Evolutionary conservation across 139 green algal genomes (phyloP).

Genomic region (Volvox reticuliferus): DNA sequence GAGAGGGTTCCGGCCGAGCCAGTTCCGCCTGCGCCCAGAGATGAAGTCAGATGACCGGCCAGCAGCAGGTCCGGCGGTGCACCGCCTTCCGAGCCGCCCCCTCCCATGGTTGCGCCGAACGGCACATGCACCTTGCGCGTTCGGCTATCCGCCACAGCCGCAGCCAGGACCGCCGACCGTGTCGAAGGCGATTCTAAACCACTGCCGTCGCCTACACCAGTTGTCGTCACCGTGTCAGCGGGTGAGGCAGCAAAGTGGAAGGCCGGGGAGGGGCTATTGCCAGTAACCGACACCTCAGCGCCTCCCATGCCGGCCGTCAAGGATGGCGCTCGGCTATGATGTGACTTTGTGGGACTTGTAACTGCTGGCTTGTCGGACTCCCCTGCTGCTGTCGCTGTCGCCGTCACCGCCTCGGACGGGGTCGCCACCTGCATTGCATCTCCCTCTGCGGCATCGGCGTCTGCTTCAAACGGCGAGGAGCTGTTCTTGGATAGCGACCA

Average conservation of each 20-base stretch:
- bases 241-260: not conserved
- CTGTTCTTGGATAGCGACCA: not conserved
- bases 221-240: not conserved
- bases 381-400: not conserved
- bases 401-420: not conserved
- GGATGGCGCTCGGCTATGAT: constrained; percentile 17
- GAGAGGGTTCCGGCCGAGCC: too few relatives aligned
- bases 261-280: not conserved
- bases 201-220: not conserved
- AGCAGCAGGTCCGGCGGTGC: not conserved
- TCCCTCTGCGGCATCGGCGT: not conserved
- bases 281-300: not conserved
- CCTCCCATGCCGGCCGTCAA: not conserved
- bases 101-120: constrained; percentile 34
- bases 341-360: not conserved
- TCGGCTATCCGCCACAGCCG: not conserved
- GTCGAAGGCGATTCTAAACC: constrained; percentile 2
- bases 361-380: not conserved
- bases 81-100: constrained; percentile 34
- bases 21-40: too few relatives aligned
- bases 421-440: not conserved
- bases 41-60: too few relatives aligned
- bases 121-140: not conserved
- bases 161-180: not conserved
- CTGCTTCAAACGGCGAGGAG: not conserved